Percentiles rank a stretch among this genome's conserved stretches.
These are phyloP conservation scores for Beauveria sp. DNA, from an alignment of 2,329 filamentous ascomycete species.

Conservation along the genomic window DNA sequence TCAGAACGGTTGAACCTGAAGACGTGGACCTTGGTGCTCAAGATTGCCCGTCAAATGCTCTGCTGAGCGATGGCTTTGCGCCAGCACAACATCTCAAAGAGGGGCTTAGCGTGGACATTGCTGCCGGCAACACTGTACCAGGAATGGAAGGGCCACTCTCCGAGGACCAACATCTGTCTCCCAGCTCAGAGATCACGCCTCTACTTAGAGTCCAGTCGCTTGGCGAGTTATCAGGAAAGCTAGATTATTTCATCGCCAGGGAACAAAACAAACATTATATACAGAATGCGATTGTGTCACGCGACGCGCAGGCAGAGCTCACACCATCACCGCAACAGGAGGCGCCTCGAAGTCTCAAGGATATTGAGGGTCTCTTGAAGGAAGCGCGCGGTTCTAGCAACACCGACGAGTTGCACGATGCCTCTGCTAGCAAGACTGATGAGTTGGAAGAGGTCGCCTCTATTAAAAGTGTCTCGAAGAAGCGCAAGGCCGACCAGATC, in stretches of 20 bases:
- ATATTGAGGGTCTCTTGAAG: background rate
- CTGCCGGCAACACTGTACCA: background rate
- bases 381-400: background rate
- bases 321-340: no score
- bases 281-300: no score
- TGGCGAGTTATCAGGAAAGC: slow-evolving; percentile 28
- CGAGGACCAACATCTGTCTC: slow-evolving; percentile 15
- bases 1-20: background rate
- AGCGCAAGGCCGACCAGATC: background rate
- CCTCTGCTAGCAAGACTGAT: background rate
- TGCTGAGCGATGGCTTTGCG: background rate
- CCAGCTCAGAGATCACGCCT: slow-evolving; percentile 19
- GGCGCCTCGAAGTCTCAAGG: no score
- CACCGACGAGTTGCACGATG: background rate
- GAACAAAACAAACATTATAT: slow-evolving; percentile 25
- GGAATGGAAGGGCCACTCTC: background rate
- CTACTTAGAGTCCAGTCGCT: background rate
- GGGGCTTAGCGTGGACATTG: no score
- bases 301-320: background rate
- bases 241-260: slow-evolving; percentile 32
- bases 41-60: background rate
- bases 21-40: background rate
- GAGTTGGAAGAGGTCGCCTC: background rate
- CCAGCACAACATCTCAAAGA: background rate
- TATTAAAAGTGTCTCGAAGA: background rate